Conservation (phyloP, 2,329 filamentous ascomycete genomes). For the Calonectria hongkongensis region DNA sequence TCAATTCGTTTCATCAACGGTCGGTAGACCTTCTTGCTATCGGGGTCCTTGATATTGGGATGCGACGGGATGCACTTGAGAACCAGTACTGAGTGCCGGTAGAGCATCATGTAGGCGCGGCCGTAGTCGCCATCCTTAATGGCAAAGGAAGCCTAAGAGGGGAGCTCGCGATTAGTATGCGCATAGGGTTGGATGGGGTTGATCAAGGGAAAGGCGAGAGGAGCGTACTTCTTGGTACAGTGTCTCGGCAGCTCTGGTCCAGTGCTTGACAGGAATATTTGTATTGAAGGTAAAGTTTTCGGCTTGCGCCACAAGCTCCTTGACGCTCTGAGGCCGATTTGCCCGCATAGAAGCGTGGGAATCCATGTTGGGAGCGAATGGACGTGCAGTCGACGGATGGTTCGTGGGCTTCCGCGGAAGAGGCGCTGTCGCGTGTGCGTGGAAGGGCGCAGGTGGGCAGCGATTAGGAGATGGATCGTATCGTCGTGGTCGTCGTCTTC, state of each 20-base stretch:
- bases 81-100: conserved; percentile 90
- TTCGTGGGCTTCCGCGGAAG: background rate
- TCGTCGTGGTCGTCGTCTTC: conserved; percentile 37
- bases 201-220: too few relatives aligned
- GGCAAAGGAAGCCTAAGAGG: conserved; percentile 84
- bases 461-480: conserved; percentile 32
- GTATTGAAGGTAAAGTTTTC: conserved; percentile 88
- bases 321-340: conserved; percentile 78
- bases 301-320: conserved; percentile 85
- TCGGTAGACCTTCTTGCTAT: conserved; percentile 78
- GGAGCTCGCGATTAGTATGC: conserved; percentile 45
- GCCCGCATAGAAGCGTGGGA: conserved; percentile 57
- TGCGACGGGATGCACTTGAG: conserved; percentile 84
- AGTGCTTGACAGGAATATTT: conserved; percentile 85
- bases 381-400: background rate
- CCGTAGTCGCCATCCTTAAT: conserved; percentile 89
- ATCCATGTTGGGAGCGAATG: conserved; percentile 53
- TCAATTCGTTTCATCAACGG: conserved; percentile 69
- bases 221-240: conserved; percentile 83
- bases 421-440: conserved; percentile 7
- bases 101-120: conserved; percentile 93
- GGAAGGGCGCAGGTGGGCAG: conserved; percentile 34
- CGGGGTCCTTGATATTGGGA: conserved; percentile 81
- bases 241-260: conserved; percentile 87
- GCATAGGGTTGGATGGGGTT: background rate